Evolutionary conservation across 768 basidiomycete species (phyloP).

Genomic region (Russula olivacea): DNA sequence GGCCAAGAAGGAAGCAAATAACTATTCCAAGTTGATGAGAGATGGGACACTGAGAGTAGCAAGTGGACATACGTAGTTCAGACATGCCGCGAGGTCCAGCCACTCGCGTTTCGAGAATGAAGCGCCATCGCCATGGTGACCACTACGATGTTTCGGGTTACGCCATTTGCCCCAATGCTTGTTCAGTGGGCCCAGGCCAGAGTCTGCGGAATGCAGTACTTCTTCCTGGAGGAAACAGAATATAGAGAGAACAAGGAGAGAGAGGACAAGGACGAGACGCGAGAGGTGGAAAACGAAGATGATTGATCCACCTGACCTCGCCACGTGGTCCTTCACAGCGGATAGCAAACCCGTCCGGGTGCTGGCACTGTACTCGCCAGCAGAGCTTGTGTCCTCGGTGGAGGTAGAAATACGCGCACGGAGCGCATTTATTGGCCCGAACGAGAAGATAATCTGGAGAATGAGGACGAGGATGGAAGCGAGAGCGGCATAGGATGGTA

Average conservation of each 20-base stretch:
- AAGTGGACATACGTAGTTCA: conserved; percentile 32
- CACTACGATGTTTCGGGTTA: conserved; percentile 18
- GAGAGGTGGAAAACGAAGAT: conserved; percentile 45
- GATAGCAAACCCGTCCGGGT: conserved; percentile 15
- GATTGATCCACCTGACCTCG: conserved; percentile 40
- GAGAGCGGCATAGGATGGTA: conserved; percentile 16
- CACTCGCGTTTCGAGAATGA: conserved; percentile 17
- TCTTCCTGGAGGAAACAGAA: conserved; percentile 37
- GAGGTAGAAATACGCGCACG: not conserved
- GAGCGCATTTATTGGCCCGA: not conserved
- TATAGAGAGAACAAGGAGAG: conserved; percentile 47
- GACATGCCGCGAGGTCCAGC: conserved; percentile 26
- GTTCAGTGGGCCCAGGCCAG: conserved; percentile 6
- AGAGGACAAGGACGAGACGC: conserved; percentile 41
- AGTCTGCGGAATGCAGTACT: conserved; percentile 17
- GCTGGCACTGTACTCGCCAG: not conserved
- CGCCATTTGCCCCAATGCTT: conserved; percentile 32
- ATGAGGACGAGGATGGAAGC: conserved; percentile 12
- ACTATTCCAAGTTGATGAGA: conserved; percentile 16
- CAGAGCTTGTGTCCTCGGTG: not conserved
- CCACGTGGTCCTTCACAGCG: conserved; percentile 33
- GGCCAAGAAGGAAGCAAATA: conserved; percentile 26
- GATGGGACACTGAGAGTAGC: not conserved
- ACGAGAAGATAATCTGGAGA: not conserved
- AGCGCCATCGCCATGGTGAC: not conserved